phyloP scores from a whole-genome alignment of 257 asterid genomes.

The Penstemon davidsonii region DNA sequence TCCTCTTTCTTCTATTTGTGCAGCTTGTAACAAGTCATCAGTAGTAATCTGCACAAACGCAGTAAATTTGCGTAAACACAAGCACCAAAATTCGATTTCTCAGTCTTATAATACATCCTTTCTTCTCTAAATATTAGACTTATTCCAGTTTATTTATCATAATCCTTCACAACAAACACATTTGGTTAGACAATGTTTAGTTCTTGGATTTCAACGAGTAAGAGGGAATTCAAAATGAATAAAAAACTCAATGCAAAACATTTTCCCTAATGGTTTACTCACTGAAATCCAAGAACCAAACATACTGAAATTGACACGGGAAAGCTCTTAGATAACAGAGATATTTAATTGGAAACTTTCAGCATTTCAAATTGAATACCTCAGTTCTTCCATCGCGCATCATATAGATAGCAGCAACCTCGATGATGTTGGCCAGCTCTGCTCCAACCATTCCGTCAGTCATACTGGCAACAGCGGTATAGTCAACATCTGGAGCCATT shows the following conservation, averaged over 20 bases:
- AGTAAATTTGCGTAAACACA: conserved; percentile 6
- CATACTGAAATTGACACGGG: no score
- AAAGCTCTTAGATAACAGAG: no score
- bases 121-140: background rate
- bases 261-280: no score
- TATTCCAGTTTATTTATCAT: background rate
- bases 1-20: conserved; percentile 95
- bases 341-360: background rate
- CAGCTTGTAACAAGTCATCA: conserved; percentile 97
- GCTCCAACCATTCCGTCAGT: conserved; percentile 98
- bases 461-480: conserved; percentile 79
- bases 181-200: no score
- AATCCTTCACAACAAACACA: conserved; percentile 2
- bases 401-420: conserved; percentile 94
- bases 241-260: no score
- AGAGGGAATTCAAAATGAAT: no score
- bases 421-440: conserved; percentile 91
- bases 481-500: conserved; percentile 90
- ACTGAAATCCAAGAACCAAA: no score
- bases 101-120: background rate
- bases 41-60: conserved; percentile 73
- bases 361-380: conserved; percentile 47
- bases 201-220: no score
- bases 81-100: background rate
- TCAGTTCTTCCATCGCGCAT: conserved; percentile 90